Base-by-base conservation (phyloP, 805 yeast genomes). In the Spathaspora boniae region DNA sequence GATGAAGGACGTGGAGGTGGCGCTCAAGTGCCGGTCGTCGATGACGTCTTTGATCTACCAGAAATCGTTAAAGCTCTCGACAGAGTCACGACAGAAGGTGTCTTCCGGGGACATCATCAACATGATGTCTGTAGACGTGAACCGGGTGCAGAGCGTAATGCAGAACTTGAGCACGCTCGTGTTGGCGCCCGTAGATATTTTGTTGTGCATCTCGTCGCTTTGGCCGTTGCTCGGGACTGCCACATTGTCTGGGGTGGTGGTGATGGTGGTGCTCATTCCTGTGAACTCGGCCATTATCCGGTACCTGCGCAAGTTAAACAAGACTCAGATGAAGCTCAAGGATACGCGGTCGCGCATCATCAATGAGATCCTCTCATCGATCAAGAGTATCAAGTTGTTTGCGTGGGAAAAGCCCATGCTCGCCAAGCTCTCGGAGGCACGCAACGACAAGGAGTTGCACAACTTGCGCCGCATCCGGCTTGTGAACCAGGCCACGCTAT, bases 61-160 rank as follows among this genome's bases (percentile, higher is more conserved):
- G 30, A 88, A 88, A 56, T 70, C 93, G 0, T 65, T 88, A 38
- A 66, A 56, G 14, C 60, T 88, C n/a, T 79, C 94, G 2, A 72
- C 78, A 6, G 80, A 78, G 31, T 76, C 87, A 6, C 72, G 81
- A 41, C 68, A 70, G 21, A 67, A 71, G 12, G 64, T 73, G 44
- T 61, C 86, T 2, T 74, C 89, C 2, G 95, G 95, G 45, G 94
- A 86, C 45, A 83, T 87, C 34, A 72, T 86, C 45, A 86, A 85
- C 49, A 68, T 82, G 50, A 73, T 85, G 64, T 76, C 93, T 14
- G 89, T 84, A 21, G 96, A 87, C 62, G 78, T 84, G 9, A 62
- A 64, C 31, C 68, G 83, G 42, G 62, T 86, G 19, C 84, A 80
- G 50, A 78, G 75, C 25, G 58, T 83, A 36, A 56, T 76, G n/a